phyloP scores from a whole-genome alignment of 192 early-diverging fungal genomes.

The Rhizophagus sp. region DNA sequence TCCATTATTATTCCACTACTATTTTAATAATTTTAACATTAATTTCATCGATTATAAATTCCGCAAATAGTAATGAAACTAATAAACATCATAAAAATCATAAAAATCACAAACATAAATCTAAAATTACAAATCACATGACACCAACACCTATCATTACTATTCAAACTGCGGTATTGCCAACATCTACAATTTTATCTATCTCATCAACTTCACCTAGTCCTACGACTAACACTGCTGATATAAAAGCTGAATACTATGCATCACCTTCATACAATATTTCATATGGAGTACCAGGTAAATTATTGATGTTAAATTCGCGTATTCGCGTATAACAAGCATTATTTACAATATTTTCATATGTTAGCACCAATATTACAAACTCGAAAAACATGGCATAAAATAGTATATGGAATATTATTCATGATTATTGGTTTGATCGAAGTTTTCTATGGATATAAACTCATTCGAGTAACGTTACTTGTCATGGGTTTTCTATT shows the following conservation, averaged over 20 bases:
- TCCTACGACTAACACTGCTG: no score
- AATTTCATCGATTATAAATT: no score
- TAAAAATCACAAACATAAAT: background rate
- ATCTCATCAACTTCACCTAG: background rate
- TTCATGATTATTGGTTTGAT: conserved; percentile 37
- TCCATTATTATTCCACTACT: no score
- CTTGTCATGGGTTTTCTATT: conserved; percentile 42
- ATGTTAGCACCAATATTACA: conserved; percentile 9
- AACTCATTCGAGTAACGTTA: conserved; percentile 46
- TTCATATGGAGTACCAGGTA: background rate
- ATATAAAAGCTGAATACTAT: background rate
- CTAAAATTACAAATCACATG: background rate
- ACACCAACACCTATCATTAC: background rate
- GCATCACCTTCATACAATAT: background rate
- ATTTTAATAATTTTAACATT: no score
- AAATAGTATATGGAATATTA: conserved; percentile 38
- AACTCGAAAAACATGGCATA: conserved; percentile 37
- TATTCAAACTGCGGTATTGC: background rate
- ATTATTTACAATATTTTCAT: no score
- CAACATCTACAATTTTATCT: background rate
- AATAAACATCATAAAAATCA: background rate
- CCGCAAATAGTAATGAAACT: background rate
- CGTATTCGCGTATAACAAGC: no score
- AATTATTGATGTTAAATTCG: background rate
- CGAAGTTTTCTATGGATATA: conserved; percentile 44